A percentile compares a stretch with the other conserved stretches of the same genome.
phyloP scores from a whole-genome alignment of 2,329 filamentous ascomycete genomes.

The Akanthomyces lecanii region DNA sequence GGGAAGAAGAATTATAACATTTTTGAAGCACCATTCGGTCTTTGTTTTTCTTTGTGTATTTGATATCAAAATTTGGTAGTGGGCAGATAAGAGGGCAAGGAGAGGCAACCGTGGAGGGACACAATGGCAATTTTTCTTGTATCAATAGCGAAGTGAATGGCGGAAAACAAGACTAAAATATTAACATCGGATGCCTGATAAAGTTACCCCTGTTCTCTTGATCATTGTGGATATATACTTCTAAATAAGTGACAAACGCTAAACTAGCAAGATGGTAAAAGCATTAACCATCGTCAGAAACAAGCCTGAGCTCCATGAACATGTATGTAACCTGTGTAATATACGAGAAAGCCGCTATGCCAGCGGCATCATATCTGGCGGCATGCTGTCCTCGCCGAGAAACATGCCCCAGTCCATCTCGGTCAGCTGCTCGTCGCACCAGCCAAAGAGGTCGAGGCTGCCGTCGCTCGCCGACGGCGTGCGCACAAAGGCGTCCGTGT shows the following conservation, averaged over 20 bases:
- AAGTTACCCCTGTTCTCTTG: neutral
- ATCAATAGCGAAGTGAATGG: slow-evolving; percentile 9
- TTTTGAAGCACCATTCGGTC: neutral
- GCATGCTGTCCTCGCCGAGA: slow-evolving; percentile 22
- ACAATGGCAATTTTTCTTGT: neutral
- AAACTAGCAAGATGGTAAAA: neutral
- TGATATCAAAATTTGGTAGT: neutral
- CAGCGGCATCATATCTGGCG: slow-evolving; percentile 11
- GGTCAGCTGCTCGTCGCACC: slow-evolving; percentile 27
- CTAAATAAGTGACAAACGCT: neutral
- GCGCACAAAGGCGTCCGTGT: slow-evolving; percentile 21
- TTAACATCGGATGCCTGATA: neutral
- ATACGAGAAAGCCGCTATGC: neutral
- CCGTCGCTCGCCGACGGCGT: slow-evolving; percentile 25
- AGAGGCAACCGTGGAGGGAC: neutral
- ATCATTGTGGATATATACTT: neutral
- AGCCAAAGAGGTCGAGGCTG: slow-evolving; percentile 25
- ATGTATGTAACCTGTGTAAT: neutral
- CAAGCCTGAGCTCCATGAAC: too few relatives aligned
- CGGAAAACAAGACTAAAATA: neutral
- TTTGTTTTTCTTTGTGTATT: neutral
- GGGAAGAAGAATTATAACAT: neutral
- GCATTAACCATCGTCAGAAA: too few relatives aligned
- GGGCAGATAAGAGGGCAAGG: neutral
- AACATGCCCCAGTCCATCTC: slow-evolving; percentile 27